These are phyloP conservation scores for Eutrema heterophyllum DNA, from an alignment of 345 rosid genomes.

Conservation along the genomic window DNA sequence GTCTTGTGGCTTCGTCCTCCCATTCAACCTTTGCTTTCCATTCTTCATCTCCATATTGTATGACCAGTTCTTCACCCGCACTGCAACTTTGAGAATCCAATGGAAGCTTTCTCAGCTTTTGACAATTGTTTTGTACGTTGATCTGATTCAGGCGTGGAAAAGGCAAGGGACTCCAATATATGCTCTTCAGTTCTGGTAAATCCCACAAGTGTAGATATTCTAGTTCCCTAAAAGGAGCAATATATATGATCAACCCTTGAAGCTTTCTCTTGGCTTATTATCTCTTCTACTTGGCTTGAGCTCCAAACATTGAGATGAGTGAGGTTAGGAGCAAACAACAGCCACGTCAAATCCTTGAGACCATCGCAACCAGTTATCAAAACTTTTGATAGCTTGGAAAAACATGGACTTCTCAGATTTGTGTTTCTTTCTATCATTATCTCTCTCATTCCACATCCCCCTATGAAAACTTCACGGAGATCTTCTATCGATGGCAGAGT, in stretches of 20 bases:
- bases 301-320: background rate
- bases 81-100: background rate
- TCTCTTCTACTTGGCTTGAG: constrained; percentile 1
- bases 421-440: background rate
- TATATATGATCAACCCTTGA: background rate
- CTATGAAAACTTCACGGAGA: background rate
- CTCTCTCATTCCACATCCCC: background rate
- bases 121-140: background rate
- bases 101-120: constrained; percentile 15
- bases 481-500: background rate
- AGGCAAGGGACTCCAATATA: constrained; percentile 12
- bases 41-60: background rate
- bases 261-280: constrained; percentile 14
- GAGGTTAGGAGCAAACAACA: constrained; percentile 21
- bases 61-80: background rate
- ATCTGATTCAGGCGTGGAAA: background rate
- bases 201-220: background rate
- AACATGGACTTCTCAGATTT: background rate
- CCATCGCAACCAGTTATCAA: background rate
- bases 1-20: constrained; percentile 15
- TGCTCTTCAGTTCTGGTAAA: constrained; percentile 7
- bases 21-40: constrained; percentile 1
- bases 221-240: background rate
- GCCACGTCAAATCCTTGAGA: constrained; percentile 25
- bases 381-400: background rate